These are phyloP conservation scores for Tolypocladium tundrense DNA, from an alignment of 2,329 filamentous ascomycete genomes.

Conservation along the genomic window DNA sequence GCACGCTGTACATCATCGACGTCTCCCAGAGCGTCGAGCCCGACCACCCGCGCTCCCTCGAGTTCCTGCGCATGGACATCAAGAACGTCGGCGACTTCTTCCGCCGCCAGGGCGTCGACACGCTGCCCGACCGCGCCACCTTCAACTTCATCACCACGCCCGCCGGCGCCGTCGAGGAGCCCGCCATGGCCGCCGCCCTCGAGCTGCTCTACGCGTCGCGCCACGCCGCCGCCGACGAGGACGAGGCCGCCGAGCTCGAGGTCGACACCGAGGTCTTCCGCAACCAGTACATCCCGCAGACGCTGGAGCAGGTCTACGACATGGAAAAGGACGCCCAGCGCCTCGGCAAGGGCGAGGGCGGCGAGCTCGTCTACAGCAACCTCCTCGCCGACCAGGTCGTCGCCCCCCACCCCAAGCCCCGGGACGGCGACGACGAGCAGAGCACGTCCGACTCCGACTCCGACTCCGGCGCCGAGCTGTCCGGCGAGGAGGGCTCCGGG, in stretches of 20 bases:
- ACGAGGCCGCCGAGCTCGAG: slow-evolving; percentile 50
- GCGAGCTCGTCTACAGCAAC: slow-evolving; percentile 74
- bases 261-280: slow-evolving; percentile 89
- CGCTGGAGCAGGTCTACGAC: slow-evolving; percentile 90
- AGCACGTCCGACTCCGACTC: slow-evolving; percentile 33
- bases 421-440: slow-evolving; percentile 23
- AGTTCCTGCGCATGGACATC: slow-evolving; percentile 96
- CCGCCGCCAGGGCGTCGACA: slow-evolving; percentile 72
- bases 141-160: slow-evolving; percentile 72
- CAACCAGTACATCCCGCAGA: slow-evolving; percentile 94
- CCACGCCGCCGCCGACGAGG: slow-evolving; percentile 36
- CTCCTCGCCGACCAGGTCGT: slow-evolving; percentile 64
- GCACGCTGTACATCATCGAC: slow-evolving; percentile 85
- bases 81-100: slow-evolving; percentile 97
- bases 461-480: slow-evolving; percentile 37
- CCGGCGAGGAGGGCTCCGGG: slow-evolving; percentile 27
- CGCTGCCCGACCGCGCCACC: slow-evolving; percentile 64
- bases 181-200: slow-evolving; percentile 49
- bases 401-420: slow-evolving; percentile 21
- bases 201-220: slow-evolving; percentile 56
- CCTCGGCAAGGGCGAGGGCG: slow-evolving; percentile 61
- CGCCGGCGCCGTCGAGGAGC: slow-evolving; percentile 49
- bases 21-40: slow-evolving; percentile 97
- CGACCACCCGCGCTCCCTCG: slow-evolving; percentile 82
- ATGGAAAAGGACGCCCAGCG: slow-evolving; percentile 81